A percentile compares a stretch with the other conserved stretches of the same genome.
Conservation (phyloP, 495 filamentous ascomycete genomes). For the Penicillium parvum region DNA sequence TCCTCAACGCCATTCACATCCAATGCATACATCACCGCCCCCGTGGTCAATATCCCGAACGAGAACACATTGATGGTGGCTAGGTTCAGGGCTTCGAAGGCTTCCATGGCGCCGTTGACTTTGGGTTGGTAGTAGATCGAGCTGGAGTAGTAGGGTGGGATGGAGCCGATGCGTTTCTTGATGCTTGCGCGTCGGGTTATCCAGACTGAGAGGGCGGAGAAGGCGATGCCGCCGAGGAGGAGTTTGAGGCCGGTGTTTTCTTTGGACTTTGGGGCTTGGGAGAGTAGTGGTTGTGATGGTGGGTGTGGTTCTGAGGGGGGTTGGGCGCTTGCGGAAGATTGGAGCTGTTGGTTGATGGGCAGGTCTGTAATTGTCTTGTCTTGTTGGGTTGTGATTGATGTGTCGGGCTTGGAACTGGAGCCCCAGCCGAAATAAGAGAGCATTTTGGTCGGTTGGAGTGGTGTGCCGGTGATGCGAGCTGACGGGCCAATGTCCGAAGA, state of each 20-base stretch:
- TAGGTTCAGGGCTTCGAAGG: conserved; percentile 73
- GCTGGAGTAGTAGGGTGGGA: conserved; percentile 64
- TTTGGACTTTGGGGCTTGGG: conserved; percentile 10
- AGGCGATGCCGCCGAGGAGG: conserved; percentile 67
- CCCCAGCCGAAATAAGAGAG: conserved; percentile 29
- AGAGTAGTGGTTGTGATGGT: conserved; percentile 13
- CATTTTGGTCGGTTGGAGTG: conserved; percentile 12
- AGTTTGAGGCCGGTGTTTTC: conserved; percentile 43
- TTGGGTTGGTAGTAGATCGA: conserved; percentile 42
- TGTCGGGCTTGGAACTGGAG: conserved; percentile 22
- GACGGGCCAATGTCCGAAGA: not conserved
- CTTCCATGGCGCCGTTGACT: conserved; percentile 57
- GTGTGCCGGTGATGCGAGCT: not conserved
- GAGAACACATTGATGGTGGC: conserved; percentile 76
- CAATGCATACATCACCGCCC: conserved; percentile 64
- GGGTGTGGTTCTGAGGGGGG: conserved; percentile 6
- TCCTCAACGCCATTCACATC: conserved; percentile 71
- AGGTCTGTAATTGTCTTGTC: no score
- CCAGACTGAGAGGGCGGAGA: conserved; percentile 61
- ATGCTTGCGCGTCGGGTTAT: conserved; percentile 65
- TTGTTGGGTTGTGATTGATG: conserved; percentile 2
- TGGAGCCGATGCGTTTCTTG: conserved; percentile 47
- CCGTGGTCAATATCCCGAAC: conserved; percentile 62
- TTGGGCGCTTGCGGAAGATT: not conserved
- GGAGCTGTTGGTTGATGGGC: no score